Base-by-base conservation (phyloP, 371 early-diverging fungal genomes). In the Parasitella parasitica region DNA sequence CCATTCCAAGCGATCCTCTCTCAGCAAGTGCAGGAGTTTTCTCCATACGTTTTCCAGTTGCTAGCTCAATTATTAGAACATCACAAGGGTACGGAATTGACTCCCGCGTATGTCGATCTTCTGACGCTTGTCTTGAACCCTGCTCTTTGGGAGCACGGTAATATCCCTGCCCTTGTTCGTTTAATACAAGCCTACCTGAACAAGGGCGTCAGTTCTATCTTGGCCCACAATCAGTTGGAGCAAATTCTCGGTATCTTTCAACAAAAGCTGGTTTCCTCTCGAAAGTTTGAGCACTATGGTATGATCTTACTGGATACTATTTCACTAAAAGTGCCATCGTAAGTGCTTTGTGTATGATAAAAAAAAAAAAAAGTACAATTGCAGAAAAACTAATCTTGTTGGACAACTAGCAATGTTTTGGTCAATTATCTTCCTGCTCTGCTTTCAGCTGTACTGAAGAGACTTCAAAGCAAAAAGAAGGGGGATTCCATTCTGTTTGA, bases 41-140 rank as follows among this genome's bases (percentile, higher is more conserved):
- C 87, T 64, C 97, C 97, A 7, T 99, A 99, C 70, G 94, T 94
- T 6, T 95, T 98, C 85, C 99, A 99, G 77, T 75, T 99, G 54
- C 69, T 97, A 63, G 86, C 96, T 3, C 94, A 93, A 64, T 76
- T 97, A 39, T 73, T 97, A 34, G 86, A 86, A 4, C 85, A 87
- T 60, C 94, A 96, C 69, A 66, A 77, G n/a, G 81, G 77, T 11
- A 71, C 74, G 4, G 86, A 79, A 1, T 77, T 97, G 28, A 88
- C 97, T 0, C 74, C 71, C 1, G 72, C 88, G 1, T 97, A 95
- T 74, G 70, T 85, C 51, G 64, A 73, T 11, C 72, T 97, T 64
- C 73, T 97, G 51, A 82, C 77, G 1, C 90, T 93, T 37, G 67
- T 99, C 26, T 78, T 99, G 48, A 85, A 87, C 49, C 98, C 97